Conservation (phyloP, 768 basidiomycete genomes). For the Pleurotus platypus region DNA sequence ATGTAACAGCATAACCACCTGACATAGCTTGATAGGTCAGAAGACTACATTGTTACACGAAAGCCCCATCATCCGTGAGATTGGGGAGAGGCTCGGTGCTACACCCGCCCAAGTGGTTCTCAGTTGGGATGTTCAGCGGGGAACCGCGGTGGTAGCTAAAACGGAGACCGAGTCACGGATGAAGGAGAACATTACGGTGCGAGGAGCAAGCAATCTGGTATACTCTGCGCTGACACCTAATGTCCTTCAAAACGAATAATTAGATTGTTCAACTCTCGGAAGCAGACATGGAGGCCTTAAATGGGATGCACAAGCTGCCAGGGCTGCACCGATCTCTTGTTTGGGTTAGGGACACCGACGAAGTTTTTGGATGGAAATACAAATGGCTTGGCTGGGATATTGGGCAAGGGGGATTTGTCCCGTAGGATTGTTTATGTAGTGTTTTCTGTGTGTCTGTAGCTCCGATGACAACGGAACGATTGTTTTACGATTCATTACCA, state of each 20-base stretch:
- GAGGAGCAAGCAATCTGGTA: not conserved
- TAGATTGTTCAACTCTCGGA: not conserved
- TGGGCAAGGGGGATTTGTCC: not conserved
- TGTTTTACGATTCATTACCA: too few species aligned
- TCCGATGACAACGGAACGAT: too few species aligned
- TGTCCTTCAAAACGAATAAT: not conserved
- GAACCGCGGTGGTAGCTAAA: slow-evolving; percentile 62
- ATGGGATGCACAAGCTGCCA: not conserved
- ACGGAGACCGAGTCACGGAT: slow-evolving; percentile 45
- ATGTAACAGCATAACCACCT: not conserved
- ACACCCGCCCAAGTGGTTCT: slow-evolving; percentile 44
- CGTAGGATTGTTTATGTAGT: too few species aligned
- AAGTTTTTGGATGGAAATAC: slow-evolving; percentile 3
- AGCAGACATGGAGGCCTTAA: not conserved
- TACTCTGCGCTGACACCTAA: too few species aligned
- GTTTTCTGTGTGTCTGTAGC: too few species aligned
- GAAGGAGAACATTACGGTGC: slow-evolving; percentile 41
- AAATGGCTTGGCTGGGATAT: slow-evolving; percentile 5
- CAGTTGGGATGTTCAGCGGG: slow-evolving; percentile 62
- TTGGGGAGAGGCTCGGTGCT: not conserved
- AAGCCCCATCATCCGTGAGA: not conserved
- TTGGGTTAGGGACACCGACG: not conserved
- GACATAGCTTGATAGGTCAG: not conserved
- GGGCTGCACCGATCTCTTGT: slow-evolving; percentile 1
- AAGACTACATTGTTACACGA: not conserved